Evolutionary conservation across 495 filamentous ascomycete genomes (phyloP).

Genomic region (Polyplosphaeria fusca): DNA sequence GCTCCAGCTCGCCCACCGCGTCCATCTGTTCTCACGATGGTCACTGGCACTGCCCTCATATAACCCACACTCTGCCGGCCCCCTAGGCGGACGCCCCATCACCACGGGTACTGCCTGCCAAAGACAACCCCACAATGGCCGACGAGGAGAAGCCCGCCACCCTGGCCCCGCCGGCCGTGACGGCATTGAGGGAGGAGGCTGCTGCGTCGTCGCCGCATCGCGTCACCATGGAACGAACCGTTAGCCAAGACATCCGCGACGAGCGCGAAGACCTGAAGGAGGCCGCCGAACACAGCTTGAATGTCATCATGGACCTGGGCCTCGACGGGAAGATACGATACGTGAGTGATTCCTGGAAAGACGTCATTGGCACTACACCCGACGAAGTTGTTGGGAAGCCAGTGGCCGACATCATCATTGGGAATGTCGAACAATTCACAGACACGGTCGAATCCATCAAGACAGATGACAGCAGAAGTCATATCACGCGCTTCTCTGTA

Average conservation of each 20-base stretch:
- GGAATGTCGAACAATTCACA: conserved; percentile 71
- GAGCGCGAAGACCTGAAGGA: conserved; percentile 90
- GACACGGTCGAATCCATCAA: conserved; percentile 84
- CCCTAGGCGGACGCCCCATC: conserved; percentile 8
- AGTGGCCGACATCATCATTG: conserved; percentile 77
- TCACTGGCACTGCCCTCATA: conserved; percentile 17
- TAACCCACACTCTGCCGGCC: conserved; percentile 21
- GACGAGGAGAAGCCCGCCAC: conserved; percentile 23
- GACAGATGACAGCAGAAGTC: conserved; percentile 88
- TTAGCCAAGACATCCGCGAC: conserved; percentile 66
- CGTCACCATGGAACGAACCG: conserved; percentile 54
- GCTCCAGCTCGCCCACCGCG: not conserved
- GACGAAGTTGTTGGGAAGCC: conserved; percentile 70
- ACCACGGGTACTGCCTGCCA: conserved; percentile 10
- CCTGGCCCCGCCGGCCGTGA: conserved; percentile 43
- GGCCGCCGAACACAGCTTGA: conserved; percentile 92
- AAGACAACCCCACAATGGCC: conserved; percentile 23
- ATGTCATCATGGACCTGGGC: conserved; percentile 89
- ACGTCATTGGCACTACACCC: conserved; percentile 78
- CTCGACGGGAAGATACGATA: conserved; percentile 85
- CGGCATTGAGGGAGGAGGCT: conserved; percentile 55
- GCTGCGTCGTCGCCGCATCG: conserved; percentile 45
- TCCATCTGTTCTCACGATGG: conserved; percentile 25
- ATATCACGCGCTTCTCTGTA: conserved; percentile 82
- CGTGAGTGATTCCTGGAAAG: conserved; percentile 96